Conservation (phyloP, 2,329 filamentous ascomycete genomes). For the Fusarium coicis region DNA sequence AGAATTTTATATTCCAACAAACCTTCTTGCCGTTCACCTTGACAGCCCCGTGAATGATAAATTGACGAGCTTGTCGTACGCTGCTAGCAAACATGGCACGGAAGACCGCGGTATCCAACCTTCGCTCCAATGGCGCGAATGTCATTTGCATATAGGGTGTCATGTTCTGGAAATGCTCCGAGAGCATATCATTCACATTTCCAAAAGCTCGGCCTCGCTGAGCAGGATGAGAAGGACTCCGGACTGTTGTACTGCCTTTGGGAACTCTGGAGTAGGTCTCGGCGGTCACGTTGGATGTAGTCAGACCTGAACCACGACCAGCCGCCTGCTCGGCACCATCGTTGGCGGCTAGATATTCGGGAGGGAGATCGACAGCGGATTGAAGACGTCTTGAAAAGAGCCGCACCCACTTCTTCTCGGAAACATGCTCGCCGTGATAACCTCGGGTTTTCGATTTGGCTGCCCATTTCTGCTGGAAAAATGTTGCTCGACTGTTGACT, state of each 20-base stretch:
- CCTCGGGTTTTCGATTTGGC: slow-evolving; percentile 85
- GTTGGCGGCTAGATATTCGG: slow-evolving; percentile 78
- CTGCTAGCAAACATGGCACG: slow-evolving; percentile 94
- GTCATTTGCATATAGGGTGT: slow-evolving; percentile 98
- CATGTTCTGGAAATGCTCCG: slow-evolving; percentile 53
- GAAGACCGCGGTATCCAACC: slow-evolving; percentile 95
- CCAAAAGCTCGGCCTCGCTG: slow-evolving; percentile 42
- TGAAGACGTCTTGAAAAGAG: slow-evolving; percentile 88
- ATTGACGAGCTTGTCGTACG: slow-evolving; percentile 90
- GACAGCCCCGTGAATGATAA: slow-evolving; percentile 91
- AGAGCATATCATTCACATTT: slow-evolving; percentile 49
- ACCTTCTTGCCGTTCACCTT: slow-evolving; percentile 98
- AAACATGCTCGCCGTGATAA: slow-evolving; percentile 95
- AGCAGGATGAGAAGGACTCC: slow-evolving; percentile 36
- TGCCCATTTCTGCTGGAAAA: slow-evolving; percentile 98
- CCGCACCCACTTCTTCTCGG: slow-evolving; percentile 91
- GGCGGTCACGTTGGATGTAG: slow-evolving; percentile 47
- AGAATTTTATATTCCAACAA: slow-evolving; percentile 35
- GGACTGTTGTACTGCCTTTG: slow-evolving; percentile 24
- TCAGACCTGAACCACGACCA: slow-evolving; percentile 81
- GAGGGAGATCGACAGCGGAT: slow-evolving; percentile 87
- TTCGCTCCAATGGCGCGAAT: slow-evolving; percentile 88
- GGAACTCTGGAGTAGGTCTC: slow-evolving; percentile 50
- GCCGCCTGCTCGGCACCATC: slow-evolving; percentile 87
- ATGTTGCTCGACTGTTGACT: slow-evolving; percentile 65